phyloP scores from a whole-genome alignment of 805 yeast genomes.

The Hanseniaspora nectarophila region DNA sequence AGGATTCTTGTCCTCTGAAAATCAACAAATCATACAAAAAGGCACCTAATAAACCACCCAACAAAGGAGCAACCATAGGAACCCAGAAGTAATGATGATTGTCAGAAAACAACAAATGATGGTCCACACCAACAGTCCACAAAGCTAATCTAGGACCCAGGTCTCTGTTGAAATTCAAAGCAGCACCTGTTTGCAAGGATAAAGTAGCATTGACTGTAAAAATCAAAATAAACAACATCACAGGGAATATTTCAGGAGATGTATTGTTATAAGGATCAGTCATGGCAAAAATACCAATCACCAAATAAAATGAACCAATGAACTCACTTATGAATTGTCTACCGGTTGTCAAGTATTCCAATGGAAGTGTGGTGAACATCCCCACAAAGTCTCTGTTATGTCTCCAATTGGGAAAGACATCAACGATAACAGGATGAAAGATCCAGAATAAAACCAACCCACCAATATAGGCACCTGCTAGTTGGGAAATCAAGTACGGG shows the following conservation, averaged over 20 bases:
- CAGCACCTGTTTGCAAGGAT: constrained; percentile 45
- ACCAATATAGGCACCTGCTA: constrained; percentile 40
- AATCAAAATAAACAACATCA: constrained; percentile 37
- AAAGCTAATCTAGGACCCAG: constrained; percentile 43
- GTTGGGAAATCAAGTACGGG: constrained; percentile 36
- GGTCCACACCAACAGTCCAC: constrained; percentile 37
- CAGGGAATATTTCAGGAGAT: constrained; percentile 37
- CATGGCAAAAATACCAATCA: constrained; percentile 38
- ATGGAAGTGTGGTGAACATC: constrained; percentile 38
- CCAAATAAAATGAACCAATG: constrained; percentile 35
- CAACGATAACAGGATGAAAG: constrained; percentile 30
- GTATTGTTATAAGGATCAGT: constrained; percentile 42
- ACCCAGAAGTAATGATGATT: constrained; percentile 42
- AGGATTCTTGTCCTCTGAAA: constrained; percentile 42
- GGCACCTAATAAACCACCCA: constrained; percentile 40
- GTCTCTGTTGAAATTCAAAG: constrained; percentile 45
- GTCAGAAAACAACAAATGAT: constrained; percentile 30
- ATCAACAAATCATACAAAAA: constrained; percentile 40
- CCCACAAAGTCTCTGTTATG: constrained; percentile 29
- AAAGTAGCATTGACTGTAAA: constrained; percentile 36
- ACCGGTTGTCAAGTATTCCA: constrained; percentile 30
- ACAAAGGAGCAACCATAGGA: constrained; percentile 38
- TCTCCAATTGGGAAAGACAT: constrained; percentile 24
- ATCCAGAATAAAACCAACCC: constrained; percentile 36
- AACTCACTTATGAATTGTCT: constrained; percentile 41